phyloP scores from a whole-genome alignment of 164 flowering plant species.

The Akebia trifoliata region DNA sequence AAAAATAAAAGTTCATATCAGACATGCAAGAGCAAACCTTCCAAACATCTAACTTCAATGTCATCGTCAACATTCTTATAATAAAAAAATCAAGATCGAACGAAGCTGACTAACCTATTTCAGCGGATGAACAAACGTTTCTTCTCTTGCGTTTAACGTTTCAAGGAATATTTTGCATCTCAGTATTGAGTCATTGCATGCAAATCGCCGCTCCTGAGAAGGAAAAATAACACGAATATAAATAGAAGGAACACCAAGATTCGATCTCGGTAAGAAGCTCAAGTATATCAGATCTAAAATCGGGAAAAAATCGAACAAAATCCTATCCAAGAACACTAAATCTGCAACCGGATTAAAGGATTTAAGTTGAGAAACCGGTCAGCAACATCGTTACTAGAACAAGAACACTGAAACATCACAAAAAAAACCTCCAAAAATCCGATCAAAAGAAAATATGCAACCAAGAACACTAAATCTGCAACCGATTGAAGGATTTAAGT shows the following conservation, averaged over 20 bases:
- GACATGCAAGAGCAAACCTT: background rate
- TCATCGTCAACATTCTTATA: background rate
- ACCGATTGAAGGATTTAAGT: too few relatives aligned
- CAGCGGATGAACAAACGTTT: background rate
- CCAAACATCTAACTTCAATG: background rate
- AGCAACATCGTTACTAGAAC: background rate
- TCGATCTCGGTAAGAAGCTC: too few relatives aligned
- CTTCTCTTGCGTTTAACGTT: background rate
- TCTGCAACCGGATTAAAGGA: background rate
- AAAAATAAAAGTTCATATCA: too few relatives aligned
- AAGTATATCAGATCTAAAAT: background rate
- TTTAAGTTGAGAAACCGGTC: background rate
- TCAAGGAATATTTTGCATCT: too few relatives aligned
- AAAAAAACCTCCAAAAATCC: background rate
- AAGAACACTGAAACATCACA: background rate
- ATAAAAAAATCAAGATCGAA: background rate
- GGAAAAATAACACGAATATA: background rate
- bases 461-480: too few relatives aligned
- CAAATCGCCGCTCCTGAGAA: constrained; percentile 2
- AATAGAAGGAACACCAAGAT: background rate
- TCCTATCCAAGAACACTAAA: background rate
- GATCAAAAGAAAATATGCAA: too few relatives aligned
- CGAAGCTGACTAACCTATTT: constrained; percentile 3
- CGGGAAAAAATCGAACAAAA: background rate
- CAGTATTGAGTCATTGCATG: too few relatives aligned